Evolutionary conservation across 352 stramenopile species (phyloP), one percentile per base, ranked within the genome.

Genomic region (Lagenidium giganteum): DNA sequence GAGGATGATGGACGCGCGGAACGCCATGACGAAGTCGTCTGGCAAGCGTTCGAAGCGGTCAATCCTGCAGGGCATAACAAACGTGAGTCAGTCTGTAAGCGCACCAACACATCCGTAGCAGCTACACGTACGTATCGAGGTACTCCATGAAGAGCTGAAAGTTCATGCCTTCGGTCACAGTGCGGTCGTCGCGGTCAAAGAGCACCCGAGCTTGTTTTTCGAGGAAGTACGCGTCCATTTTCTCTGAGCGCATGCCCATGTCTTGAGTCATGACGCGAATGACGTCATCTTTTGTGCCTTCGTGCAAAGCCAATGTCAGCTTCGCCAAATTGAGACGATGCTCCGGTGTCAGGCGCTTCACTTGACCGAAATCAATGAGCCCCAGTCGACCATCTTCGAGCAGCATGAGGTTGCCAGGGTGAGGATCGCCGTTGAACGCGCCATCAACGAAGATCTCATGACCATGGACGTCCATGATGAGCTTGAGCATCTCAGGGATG

Each of bases 391-490:
- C 87, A 37, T 96, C 87, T 4, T 93, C 71, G 13, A 97, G 68
- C 33, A 97, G 65, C 51, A 97, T 40, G 30, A 97, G 95, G 51
- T 97, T 97, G 11, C 88, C 88, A 3, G 87, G 87, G 28, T 96
- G 87, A 11, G 87, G 86, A 43, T 96, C 88, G 27, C 87, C 87
- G 45, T 97, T 97, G 53, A 97, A 96, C 30, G 62, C 87, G n/a
- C 88, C 88, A 38, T 96, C 67, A 9, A 94, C 71, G 43, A 97
- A 95, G 43, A 97, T 95, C 62, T 96, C 88, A 61, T 95, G 87
- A 5, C 87, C 88, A 49, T 96, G 87, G 14, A 96, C 85, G 29
- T 92, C 83, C 70, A 93, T 89, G 16, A 95, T 61, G 13, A 91
- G 66, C 47, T 91, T 84, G 24, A 95, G 61, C 12, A 95, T 77